Percentiles rank a stretch among this genome's conserved stretches.
phyloP scores from a whole-genome alignment of 306 rosid genomes.

The Cicer bijugum region DNA sequence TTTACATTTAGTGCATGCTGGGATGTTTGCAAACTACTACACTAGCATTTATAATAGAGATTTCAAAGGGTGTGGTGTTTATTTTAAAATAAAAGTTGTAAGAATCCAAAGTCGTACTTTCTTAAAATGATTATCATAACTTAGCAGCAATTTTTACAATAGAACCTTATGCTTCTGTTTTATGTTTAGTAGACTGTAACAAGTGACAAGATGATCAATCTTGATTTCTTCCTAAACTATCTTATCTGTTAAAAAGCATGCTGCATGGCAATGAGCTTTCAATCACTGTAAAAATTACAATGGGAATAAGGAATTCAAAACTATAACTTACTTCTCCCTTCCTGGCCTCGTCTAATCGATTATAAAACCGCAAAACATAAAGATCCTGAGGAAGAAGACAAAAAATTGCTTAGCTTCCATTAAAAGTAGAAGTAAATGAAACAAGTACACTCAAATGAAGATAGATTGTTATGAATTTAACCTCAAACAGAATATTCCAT shows the following conservation, averaged over 20 bases:
- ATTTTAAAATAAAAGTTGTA: slow-evolving; percentile 2
- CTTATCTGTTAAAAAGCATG: slow-evolving; percentile 22
- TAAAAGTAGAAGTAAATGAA: slow-evolving; percentile 35
- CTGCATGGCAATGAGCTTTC: slow-evolving; percentile 33
- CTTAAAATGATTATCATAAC: background rate
- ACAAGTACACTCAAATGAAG: slow-evolving; percentile 8
- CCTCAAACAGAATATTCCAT: slow-evolving; percentile 27
- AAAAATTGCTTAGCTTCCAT: slow-evolving; percentile 44
- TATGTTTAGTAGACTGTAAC: slow-evolving; percentile 1
- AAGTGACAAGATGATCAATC: slow-evolving; percentile 27
- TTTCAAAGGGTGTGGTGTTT: slow-evolving; percentile 15
- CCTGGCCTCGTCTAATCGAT: slow-evolving; percentile 84
- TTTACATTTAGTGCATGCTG: slow-evolving; percentile 20
- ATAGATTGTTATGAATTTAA: slow-evolving; percentile 11
- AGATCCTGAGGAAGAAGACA: slow-evolving; percentile 65
- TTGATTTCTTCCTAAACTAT: slow-evolving; percentile 31
- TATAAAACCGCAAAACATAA: slow-evolving; percentile 82
- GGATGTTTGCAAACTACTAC: slow-evolving; percentile 13
- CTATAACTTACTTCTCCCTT: slow-evolving; percentile 87
- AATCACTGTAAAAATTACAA: slow-evolving; percentile 9
- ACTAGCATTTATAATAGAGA: background rate
- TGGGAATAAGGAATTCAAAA: slow-evolving; percentile 37
- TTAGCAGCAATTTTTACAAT: slow-evolving; percentile 22
- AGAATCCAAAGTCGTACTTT: slow-evolving; percentile 8
- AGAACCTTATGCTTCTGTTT: slow-evolving; percentile 30